These are phyloP conservation scores for Pestalotiopsis sp. DNA, from an alignment of 2,329 filamentous ascomycete genomes.

Conservation along the genomic window DNA sequence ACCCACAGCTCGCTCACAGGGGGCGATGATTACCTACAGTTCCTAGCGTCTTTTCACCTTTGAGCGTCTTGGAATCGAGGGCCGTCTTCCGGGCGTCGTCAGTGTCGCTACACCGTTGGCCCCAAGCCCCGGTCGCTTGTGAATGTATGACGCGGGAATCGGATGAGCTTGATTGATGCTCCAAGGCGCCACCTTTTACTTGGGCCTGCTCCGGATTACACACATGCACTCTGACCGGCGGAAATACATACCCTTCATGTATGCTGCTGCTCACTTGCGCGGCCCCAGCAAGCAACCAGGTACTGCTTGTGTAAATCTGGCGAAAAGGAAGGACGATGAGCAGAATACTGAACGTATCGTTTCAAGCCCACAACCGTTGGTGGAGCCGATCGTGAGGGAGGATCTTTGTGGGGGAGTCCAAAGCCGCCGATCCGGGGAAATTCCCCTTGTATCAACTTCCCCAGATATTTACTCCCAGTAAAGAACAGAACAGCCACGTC, in stretches of 20 bases:
- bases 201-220: too few species aligned
- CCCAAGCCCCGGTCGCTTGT: background rate
- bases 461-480: background rate
- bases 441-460: background rate
- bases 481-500: background rate
- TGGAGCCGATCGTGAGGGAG: background rate
- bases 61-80: background rate
- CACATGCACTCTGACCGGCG: too few species aligned
- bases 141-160: background rate
- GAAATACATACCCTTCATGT: too few species aligned
- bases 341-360: background rate
- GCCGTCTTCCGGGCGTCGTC: background rate
- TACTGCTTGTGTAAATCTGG: too few species aligned
- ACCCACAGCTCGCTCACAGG: background rate
- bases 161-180: background rate
- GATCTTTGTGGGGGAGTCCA: background rate
- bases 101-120: too few species aligned
- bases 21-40: background rate
- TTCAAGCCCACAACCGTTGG: background rate
- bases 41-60: background rate
- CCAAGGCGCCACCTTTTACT: too few species aligned
- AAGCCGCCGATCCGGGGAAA: slow-evolving; percentile 14
- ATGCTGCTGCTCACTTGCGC: too few species aligned
- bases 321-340: background rate
- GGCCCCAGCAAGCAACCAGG: too few species aligned